Evolutionary conservation across 371 early-diverging fungal species (phyloP), one percentile per base, ranked within the genome.

Genomic region (Saksenaea oblongispora): DNA sequence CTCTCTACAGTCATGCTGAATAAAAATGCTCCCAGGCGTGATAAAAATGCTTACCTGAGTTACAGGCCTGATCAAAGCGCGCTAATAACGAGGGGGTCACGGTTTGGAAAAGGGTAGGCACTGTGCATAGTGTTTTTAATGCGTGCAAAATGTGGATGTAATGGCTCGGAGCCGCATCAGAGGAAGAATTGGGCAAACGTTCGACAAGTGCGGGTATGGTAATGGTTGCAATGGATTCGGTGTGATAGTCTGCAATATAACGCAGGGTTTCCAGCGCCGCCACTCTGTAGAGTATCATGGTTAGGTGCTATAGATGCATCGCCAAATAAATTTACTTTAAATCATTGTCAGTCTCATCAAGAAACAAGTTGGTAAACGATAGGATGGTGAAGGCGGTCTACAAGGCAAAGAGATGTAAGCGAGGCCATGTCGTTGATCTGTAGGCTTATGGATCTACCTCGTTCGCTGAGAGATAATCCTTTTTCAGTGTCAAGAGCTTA

Each of bases 401-500:
- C 37, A 34, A 35, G 1, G 1, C 28, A 14, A 53, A 14, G 35
- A 31, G 28, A 13, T 14, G 39, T 39, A n/a, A 47, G 51, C 0
- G 22, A 31, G 7, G 31, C 1, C 39, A 39, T 14, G 11, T 11
- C 1, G 11, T 14, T 39, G 15, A 39, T 2, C 2, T 2, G 3
- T 14, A 5, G 5, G 22, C 34, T 27, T 4, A 15, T 42, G 1
- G 55, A 53, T 58, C 54, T 67, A 71, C 73, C 72, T 92, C 92
- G 54, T 90, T 82, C 10, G 79, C 69, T 11, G 75, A 71, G 27
- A 92, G 67, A 59, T 82, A 88, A 7, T 76, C 71, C 15, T 76
- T 81, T 17, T 88, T 77, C 35, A 91, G 59, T 28, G 83, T 80
- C 84, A 92, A 84, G 11, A 83, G 73, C 47, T 85, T 80, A 28